Evolutionary conservation across 139 green algal genomes (phyloP).

Genomic region (Micractinium sp.): DNA sequence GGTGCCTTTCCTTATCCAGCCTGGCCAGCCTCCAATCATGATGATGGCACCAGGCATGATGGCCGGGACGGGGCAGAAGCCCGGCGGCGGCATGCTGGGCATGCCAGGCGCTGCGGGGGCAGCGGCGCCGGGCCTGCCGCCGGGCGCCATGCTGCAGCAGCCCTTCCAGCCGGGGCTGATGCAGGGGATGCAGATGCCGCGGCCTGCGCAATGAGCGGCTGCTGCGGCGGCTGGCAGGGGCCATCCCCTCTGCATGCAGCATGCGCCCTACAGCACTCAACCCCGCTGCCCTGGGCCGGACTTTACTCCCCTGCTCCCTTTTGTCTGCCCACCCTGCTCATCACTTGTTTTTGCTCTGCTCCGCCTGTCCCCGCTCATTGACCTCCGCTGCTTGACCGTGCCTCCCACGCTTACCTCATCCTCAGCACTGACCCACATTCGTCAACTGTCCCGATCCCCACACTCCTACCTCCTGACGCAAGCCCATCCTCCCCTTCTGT

Average conservation of each 20-base stretch:
- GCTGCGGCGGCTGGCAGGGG: background rate
- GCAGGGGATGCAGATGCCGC: background rate
- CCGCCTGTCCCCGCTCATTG: no score
- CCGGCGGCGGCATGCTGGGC: background rate
- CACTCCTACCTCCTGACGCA: no score
- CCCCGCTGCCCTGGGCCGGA: background rate
- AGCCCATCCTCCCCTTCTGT: no score
- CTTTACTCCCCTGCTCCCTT: background rate
- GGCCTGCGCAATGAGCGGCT: background rate
- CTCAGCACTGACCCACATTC: no score
- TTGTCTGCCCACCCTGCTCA: background rate
- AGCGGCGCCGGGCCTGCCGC: background rate
- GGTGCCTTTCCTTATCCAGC: conserved; percentile 25
- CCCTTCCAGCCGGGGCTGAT: background rate
- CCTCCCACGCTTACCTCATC: no score
- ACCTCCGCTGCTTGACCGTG: no score
- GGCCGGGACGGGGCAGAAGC: background rate
- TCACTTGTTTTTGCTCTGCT: background rate
- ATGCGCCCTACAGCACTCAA: background rate
- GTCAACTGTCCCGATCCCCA: no score
- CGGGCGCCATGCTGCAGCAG: background rate
- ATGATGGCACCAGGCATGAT: conserved; percentile 9
- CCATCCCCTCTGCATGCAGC: background rate
- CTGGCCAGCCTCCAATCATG: conserved; percentile 16
- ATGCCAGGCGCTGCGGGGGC: background rate